Evolutionary conservation across 345 rosid species (phyloP).

Genomic region (Eucalyptus tenuipes): DNA sequence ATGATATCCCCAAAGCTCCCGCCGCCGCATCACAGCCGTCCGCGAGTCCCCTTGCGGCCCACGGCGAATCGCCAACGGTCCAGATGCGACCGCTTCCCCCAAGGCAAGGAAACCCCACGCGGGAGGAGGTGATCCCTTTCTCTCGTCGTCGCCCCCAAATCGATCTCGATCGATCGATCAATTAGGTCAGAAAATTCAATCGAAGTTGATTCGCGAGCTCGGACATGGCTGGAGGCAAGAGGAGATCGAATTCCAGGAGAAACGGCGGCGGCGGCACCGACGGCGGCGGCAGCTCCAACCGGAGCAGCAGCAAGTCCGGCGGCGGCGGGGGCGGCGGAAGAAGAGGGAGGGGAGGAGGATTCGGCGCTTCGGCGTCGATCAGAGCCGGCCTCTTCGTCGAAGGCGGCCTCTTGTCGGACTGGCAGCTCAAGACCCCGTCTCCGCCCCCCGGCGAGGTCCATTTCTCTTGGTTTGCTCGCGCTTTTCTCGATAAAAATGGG

Average conservation of each 20-base stretch:
- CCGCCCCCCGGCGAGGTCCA: slow-evolving; percentile 20
- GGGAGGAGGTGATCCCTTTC: too few relatives aligned
- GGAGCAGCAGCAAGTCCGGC: slow-evolving; percentile 20
- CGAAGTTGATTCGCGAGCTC: background rate
- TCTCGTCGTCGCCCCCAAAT: too few relatives aligned
- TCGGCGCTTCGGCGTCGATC: background rate
- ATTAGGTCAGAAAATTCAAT: background rate
- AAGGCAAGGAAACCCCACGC: background rate
- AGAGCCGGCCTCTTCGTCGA: slow-evolving; percentile 45
- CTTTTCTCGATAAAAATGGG: background rate
- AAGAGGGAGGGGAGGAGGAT: slow-evolving; percentile 5
- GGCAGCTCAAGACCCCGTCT: slow-evolving; percentile 23
- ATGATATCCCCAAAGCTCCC: background rate
- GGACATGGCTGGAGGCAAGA: background rate
- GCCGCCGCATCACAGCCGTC: background rate
- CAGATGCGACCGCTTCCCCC: background rate
- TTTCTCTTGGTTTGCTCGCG: background rate
- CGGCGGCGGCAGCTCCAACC: background rate
- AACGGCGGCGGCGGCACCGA: background rate
- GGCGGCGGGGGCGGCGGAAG: background rate
- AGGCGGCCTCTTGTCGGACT: slow-evolving; percentile 67
- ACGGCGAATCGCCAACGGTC: background rate
- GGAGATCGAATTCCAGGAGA: background rate
- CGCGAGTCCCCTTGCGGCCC: background rate
- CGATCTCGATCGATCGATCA: background rate